phyloP scores from a whole-genome alignment of 352 stramenopile species.

The Phytophthora brassicae region DNA sequence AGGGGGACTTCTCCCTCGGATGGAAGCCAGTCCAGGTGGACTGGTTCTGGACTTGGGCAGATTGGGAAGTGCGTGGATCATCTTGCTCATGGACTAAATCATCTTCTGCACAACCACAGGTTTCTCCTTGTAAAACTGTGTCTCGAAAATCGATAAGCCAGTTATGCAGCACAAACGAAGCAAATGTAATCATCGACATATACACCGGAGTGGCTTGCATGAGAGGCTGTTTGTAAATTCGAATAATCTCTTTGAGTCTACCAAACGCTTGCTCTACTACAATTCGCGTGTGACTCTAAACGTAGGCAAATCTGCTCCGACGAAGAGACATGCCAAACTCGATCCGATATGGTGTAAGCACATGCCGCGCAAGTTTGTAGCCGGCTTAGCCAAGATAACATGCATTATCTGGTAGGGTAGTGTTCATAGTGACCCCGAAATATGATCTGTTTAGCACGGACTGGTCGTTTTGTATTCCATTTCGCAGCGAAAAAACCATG shows the following conservation, averaged over 20 bases:
- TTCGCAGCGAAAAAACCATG: not conserved
- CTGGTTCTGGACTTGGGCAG: too few species aligned
- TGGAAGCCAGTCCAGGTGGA: too few species aligned
- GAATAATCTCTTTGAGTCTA: not conserved
- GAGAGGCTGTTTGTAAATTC: not conserved
- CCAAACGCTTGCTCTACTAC: not conserved
- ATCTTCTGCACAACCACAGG: too few species aligned
- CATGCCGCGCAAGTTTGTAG: not conserved
- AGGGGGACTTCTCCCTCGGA: too few species aligned
- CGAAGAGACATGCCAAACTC: not conserved
- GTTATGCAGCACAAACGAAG: too few species aligned
- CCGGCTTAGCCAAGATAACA: not conserved
- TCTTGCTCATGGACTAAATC: too few species aligned
- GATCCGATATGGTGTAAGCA: not conserved
- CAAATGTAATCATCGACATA: not conserved
- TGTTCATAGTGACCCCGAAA: not conserved
- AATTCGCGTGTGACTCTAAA: not conserved
- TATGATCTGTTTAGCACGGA: not conserved
- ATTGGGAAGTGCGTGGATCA: too few species aligned
- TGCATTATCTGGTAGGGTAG: not conserved
- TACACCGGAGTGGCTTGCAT: not conserved
- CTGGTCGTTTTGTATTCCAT: not conserved
- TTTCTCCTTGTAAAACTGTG: not conserved
- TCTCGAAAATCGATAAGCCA: not conserved
- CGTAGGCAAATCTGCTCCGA: not conserved